These are phyloP conservation scores for Candida arabinofermentans DNA, from an alignment of 805 yeast genomes.

Conservation along the genomic window DNA sequence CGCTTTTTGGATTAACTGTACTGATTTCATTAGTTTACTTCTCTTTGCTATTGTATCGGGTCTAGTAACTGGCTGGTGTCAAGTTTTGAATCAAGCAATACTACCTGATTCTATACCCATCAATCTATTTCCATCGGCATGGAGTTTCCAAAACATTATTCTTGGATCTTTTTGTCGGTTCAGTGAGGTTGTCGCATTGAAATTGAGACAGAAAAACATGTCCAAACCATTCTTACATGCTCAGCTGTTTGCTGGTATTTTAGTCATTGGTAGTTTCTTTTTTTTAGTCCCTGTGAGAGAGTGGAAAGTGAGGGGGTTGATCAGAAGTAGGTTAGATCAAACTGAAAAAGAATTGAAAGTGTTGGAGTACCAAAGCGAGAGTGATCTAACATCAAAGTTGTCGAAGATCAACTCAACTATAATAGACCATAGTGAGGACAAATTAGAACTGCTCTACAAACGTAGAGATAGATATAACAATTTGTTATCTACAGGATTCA, in stretches of 20 bases:
- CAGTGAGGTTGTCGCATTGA: slow-evolving; percentile 29
- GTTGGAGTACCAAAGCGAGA: background rate
- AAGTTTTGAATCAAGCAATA: slow-evolving; percentile 26
- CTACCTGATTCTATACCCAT: slow-evolving; percentile 28
- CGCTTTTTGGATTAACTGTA: slow-evolving; percentile 40
- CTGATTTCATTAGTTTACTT: slow-evolving; percentile 30
- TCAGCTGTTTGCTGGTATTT: slow-evolving; percentile 58
- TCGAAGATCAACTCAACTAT: background rate
- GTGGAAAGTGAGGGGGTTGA: slow-evolving; percentile 39
- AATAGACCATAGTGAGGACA: background rate
- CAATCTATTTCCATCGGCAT: slow-evolving; percentile 27
- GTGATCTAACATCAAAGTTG: background rate
- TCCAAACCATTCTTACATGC: slow-evolving; percentile 49
- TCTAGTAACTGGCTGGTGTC: slow-evolving; percentile 41
- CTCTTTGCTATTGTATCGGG: slow-evolving; percentile 41
- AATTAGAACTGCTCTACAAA: slow-evolving; percentile 1
- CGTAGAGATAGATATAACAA: slow-evolving; percentile 14
- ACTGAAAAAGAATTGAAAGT: slow-evolving; percentile 5
- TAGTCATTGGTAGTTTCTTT: slow-evolving; percentile 39
- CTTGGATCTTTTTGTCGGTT: slow-evolving; percentile 27
- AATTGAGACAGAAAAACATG: slow-evolving; percentile 15
- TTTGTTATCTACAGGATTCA: slow-evolving; percentile 8
- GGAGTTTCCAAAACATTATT: slow-evolving; percentile 23
- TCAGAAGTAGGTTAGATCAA: slow-evolving; percentile 18
- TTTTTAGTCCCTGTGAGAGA: slow-evolving; percentile 46